Base-by-base conservation (phyloP, 1,284 basidiomycete genomes). In the Hemileia vastatrix region DNA sequence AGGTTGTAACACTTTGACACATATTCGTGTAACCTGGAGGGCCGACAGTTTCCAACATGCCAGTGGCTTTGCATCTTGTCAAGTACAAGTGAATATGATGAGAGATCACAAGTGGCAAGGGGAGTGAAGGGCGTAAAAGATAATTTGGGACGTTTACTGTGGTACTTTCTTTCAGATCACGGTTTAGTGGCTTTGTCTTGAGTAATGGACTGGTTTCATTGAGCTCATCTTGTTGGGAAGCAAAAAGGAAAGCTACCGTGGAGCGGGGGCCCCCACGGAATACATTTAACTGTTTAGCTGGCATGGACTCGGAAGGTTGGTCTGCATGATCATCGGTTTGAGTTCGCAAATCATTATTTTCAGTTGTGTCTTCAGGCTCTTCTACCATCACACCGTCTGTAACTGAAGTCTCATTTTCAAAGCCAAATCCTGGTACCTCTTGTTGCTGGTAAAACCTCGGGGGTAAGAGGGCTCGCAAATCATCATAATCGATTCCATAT, bases 81-180 rank as follows among this genome's bases (percentile, higher is more conserved):
- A 73, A 62, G 43, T 74, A 73, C n/a, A 71, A 51, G 9, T 66
- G 63, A 3, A 74, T 40, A 33, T 72, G 67, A 57, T 74, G 71
- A 4, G 69, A 65, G 36, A 74, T 71, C 13, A 71, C 64, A 18
- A 74, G 57, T 18, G 72, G 72, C 8, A 73, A 64, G 0, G 72
- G 68, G 4, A 74, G 47, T 4, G 64, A 67, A 6, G 71, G 71
- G 24, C 66, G 65, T 1, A 66, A 63, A 15, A 70, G 62, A 49
- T 70, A 66, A 36, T 72, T 66, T 36, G 64, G 64, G 4, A 72
- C 45, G 8, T 68, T 61, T 24, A 69, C 67, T 6, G 55, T 45
- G 4, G 60, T 54, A 4, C 33, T 32, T 36, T 64, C 63, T 51
- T 58, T 51, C 15, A 58, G 21, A 21, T 56, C 15, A 18, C 57